A percentile compares a stretch with the other conserved stretches of the same genome.
Conservation (phyloP, 148 eudicot species). For the Fallopia convolvulus region DNA sequence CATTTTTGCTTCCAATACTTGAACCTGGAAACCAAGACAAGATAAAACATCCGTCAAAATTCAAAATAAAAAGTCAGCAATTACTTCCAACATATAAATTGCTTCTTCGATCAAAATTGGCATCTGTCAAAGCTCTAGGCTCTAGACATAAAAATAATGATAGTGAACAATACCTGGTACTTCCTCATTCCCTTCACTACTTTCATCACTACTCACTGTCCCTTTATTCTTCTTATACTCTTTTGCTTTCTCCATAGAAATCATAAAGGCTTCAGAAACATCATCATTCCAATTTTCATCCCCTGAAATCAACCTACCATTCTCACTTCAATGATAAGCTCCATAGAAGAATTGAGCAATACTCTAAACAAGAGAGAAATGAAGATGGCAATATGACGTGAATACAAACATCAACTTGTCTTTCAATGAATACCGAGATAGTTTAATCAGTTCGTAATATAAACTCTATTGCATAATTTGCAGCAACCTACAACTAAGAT, state of each 20-base stretch:
- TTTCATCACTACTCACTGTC: constrained; percentile 9
- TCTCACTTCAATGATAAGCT: constrained; percentile 6
- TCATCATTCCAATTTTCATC: constrained; percentile 17
- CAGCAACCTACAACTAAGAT: background rate
- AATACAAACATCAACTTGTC: background rate
- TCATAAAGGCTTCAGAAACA: constrained; percentile 23
- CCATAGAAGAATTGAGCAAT: background rate
- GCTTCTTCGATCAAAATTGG: background rate
- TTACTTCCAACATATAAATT: background rate
- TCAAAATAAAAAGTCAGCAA: background rate
- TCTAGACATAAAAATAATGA: background rate
- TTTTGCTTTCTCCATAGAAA: constrained; percentile 27
- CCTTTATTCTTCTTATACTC: constrained; percentile 21
- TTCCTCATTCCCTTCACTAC: constrained; percentile 7
- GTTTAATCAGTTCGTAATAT: background rate
- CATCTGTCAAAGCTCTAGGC: background rate
- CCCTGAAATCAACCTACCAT: constrained; percentile 22
- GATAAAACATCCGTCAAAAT: background rate
- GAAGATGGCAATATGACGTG: background rate
- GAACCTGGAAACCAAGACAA: constrained; percentile 28
- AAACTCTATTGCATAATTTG: background rate
- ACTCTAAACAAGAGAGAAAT: background rate
- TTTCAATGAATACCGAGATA: background rate
- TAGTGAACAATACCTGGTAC: constrained; percentile 18
- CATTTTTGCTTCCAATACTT: constrained; percentile 18